Conservation (phyloP, 192 early-diverging fungal species). For the Coemansia sp. region DNA sequence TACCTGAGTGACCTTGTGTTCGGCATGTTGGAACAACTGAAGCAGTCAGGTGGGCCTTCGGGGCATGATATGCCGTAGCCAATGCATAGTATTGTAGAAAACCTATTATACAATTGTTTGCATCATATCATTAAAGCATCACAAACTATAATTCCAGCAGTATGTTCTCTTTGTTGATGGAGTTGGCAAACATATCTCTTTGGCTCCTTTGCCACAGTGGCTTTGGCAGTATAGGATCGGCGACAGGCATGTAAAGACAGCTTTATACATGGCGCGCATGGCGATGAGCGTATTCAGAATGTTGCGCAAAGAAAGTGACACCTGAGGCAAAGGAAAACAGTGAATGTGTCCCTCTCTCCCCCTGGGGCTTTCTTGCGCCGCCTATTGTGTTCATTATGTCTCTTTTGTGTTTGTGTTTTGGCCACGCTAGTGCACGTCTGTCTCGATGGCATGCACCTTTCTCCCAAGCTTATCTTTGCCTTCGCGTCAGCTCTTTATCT, state of each 20-base stretch:
- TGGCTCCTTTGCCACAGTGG: background rate
- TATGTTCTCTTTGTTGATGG: background rate
- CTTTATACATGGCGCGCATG: background rate
- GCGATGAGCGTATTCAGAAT: slow-evolving; percentile 10
- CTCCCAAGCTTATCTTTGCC: background rate
- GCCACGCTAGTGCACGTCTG: background rate
- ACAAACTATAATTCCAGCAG: background rate
- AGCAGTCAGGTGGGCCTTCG: background rate
- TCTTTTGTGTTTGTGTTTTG: slow-evolving; percentile 15
- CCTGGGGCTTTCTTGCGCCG: slow-evolving; percentile 2
- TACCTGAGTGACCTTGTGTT: background rate
- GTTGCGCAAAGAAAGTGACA: slow-evolving; percentile 9
- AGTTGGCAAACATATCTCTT: background rate
- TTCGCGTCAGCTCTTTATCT: background rate
- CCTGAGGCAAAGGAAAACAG: slow-evolving; percentile 6
- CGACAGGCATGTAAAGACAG: background rate
- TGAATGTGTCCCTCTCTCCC: background rate
- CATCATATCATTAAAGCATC: too few species aligned
- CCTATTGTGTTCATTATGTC: slow-evolving; percentile 6
- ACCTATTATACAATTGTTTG: background rate
- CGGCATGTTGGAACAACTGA: background rate
- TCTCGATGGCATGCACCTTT: slow-evolving; percentile 2
- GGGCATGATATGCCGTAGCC: background rate
- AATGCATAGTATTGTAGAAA: background rate
- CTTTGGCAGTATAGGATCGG: slow-evolving; percentile 2